Conservation (phyloP, 805 yeast species). For the Yarrowia sp. region DNA sequence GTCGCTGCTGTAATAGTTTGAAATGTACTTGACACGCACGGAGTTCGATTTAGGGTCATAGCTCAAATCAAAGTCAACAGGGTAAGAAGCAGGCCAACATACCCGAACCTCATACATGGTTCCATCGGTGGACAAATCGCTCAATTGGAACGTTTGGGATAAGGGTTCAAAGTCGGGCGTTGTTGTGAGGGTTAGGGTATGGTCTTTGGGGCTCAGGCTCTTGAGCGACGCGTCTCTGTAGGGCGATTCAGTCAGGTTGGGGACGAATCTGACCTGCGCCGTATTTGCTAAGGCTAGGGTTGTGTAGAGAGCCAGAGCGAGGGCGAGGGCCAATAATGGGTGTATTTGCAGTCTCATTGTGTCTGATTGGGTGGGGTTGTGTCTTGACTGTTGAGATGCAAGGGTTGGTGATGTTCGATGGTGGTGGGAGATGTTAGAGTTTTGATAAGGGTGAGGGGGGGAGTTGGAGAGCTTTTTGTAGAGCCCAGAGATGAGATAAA, state of each 20-base stretch:
- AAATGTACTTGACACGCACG: not conserved
- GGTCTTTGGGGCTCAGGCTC: not conserved
- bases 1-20: slow-evolving; percentile 6
- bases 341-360: slow-evolving; percentile 10
- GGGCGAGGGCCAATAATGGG: not conserved
- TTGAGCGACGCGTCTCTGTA: not conserved
- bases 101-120: slow-evolving; percentile 35
- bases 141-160: not conserved
- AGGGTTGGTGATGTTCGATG: slow-evolving; percentile 12
- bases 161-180: slow-evolving; percentile 11
- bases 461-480: not conserved
- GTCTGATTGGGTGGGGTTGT: not conserved
- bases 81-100: slow-evolving; percentile 32
- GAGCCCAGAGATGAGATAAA: too few species aligned
- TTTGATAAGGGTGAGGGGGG: not conserved
- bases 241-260: not conserved
- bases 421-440: not conserved
- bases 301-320: not conserved
- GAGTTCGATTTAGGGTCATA: not conserved
- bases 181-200: slow-evolving; percentile 1
- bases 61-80: slow-evolving; percentile 10
- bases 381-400: not conserved
- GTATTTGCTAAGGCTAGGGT: slow-evolving; percentile 26
- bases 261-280: slow-evolving; percentile 16
- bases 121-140: slow-evolving; percentile 2